Evolutionary conservation across 1,284 basidiomycete genomes (phyloP).

Genomic region (Moniliophthora roreri): DNA sequence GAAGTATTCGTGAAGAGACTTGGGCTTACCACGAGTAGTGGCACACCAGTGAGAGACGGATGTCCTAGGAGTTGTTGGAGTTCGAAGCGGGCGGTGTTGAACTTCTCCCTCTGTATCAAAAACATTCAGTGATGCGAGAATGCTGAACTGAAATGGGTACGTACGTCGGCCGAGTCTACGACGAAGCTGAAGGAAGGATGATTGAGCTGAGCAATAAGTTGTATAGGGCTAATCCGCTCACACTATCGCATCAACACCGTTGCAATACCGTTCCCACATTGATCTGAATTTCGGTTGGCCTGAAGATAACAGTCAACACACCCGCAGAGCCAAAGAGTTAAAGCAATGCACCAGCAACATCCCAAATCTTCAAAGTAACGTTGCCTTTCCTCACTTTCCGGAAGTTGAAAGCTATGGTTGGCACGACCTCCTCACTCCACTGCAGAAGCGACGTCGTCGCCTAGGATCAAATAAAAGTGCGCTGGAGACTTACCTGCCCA

Average conservation of each 20-base stretch:
- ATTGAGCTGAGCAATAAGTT: conserved; percentile 11
- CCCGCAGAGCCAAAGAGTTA: conserved; percentile 9
- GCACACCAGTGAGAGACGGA: conserved; percentile 75
- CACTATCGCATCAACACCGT: conserved; percentile 93
- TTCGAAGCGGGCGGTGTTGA: conserved; percentile 88
- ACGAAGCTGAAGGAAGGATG: conserved; percentile 65
- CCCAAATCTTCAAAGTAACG: conserved; percentile 93
- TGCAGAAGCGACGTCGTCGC: conserved; percentile 24
- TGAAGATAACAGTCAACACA: conserved; percentile 19
- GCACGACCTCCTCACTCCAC: conserved; percentile 94
- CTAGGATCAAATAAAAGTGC: not conserved
- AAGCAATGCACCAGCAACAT: conserved; percentile 71
- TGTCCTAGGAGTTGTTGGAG: conserved; percentile 84
- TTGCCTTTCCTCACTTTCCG: conserved; percentile 85
- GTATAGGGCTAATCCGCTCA: conserved; percentile 42
- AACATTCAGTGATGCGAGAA: no score
- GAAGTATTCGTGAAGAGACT: no score
- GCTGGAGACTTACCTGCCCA: conserved; percentile 60
- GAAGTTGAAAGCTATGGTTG: conserved; percentile 92
- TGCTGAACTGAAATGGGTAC: conserved; percentile 26
- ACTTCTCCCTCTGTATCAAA: conserved; percentile 77
- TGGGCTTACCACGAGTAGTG: conserved; percentile 75
- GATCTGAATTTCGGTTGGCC: conserved; percentile 94
- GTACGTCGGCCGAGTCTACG: conserved; percentile 85
- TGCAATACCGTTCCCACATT: conserved; percentile 95